Base-by-base conservation (phyloP, 1,284 basidiomycete genomes). In the Fomitopsis palustris region DNA sequence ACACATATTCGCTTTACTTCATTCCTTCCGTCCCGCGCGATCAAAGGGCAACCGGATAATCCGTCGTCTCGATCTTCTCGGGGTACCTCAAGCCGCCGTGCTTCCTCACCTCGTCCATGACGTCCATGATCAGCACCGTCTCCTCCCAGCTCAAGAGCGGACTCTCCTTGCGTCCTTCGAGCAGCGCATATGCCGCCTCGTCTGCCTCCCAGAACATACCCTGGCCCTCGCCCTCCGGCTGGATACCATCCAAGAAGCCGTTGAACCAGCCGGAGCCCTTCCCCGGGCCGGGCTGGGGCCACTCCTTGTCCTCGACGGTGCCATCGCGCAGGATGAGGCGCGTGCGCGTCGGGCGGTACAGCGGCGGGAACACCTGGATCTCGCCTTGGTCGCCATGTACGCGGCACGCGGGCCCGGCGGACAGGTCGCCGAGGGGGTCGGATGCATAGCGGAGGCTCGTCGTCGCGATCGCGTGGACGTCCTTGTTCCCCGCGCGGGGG, bases 131-230 rank as follows among this genome's bases (percentile, higher is more conserved):
- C 29, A 52, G 8, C 31, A 52, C 49, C 17, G n/a, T 52, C 49
- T 52, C 49, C 49, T 52, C 49, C 49, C 49, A 52, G 31, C 19
- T 52, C 49, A 52, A 35, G n/a, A 52, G 49, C 49, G 19, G 49
- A n/a, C 49, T 52, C 49, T 52, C 49, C 49, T 52, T 52, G 8
- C 49, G 49, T 6, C 49, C 49, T n/a, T 52, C 49, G 33, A 52
- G 8, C 7, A 52, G 31, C 31, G 49, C 49, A 19, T 52, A 52
- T 10, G 49, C 49, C 17, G 31, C 49, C 49, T 52, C 49, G 31
- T 52, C 49, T 31, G 49, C 49, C 49, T 52, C 49, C 49, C 49
- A 52, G 49, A 52, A 52, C 49, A 52, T 52, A 10, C 49, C 49
- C 49, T 52, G 49, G 10, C 49, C 49, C 49, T 52, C 49, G 17